A percentile compares a stretch with the other conserved stretches of the same genome.
phyloP scores from a whole-genome alignment of 257 asterid species.

The Solanum habrochaites region DNA sequence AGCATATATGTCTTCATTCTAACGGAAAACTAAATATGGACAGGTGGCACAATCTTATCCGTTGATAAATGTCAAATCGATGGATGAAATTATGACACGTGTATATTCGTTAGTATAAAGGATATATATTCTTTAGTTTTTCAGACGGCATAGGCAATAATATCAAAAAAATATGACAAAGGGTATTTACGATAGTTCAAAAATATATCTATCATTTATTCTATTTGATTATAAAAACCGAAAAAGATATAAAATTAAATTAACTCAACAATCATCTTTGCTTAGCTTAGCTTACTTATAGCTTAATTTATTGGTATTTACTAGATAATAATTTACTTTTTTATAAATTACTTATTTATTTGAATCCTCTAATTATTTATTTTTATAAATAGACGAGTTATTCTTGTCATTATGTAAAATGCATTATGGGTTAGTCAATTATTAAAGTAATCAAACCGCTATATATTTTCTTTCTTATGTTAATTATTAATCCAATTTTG shows the following conservation, averaged over 20 bases:
- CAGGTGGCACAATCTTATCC: too few relatives aligned
- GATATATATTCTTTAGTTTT: too few relatives aligned
- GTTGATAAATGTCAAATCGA: accelerated
- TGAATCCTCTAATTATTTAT: neutral
- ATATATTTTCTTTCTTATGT: neutral
- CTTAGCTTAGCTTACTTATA: neutral
- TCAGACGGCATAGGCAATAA: too few relatives aligned
- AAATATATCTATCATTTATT: neutral
- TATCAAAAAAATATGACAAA: accelerated
- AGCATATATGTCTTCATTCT: too few relatives aligned
- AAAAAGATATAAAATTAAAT: neutral
- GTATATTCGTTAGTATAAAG: too few relatives aligned
- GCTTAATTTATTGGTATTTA: neutral
- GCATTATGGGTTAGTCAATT: neutral
- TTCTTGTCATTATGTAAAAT: neutral
- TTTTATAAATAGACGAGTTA: neutral
- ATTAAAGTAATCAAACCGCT: neutral
- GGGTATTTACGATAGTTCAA: too few relatives aligned
- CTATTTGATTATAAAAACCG: neutral
- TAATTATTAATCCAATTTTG: neutral
- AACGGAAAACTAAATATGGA: too few relatives aligned
- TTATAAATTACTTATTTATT: neutral
- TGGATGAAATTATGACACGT: too few relatives aligned
- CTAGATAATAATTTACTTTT: neutral
- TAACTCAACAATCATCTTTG: neutral